phyloP scores from a whole-genome alignment of 345 rosid genomes.

The Camelina laxa region DNA sequence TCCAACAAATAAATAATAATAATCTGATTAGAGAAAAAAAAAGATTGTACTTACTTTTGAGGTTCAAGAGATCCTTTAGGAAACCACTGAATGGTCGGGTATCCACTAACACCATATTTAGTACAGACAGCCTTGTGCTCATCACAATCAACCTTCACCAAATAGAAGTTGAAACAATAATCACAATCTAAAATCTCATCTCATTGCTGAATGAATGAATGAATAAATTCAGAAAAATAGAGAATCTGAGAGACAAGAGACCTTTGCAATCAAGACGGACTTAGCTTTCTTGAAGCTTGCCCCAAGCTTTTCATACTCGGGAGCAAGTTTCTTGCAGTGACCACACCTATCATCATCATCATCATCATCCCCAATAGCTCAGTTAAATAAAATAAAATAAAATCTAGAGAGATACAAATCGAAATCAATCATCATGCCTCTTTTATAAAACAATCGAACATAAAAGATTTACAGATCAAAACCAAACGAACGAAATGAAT shows the following conservation, averaged over 20 bases:
- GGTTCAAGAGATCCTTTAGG: constrained; percentile 95
- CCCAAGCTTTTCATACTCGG: constrained; percentile 93
- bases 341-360: constrained; percentile 71
- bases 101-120: constrained; percentile 92
- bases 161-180: constrained; percentile 26
- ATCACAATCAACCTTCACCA: constrained; percentile 92
- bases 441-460: no score
- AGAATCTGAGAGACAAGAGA: constrained; percentile 6
- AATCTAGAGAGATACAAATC: no score
- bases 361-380: no score
- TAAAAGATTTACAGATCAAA: no score
- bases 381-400: no score
- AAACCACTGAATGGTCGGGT: constrained; percentile 97
- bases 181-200: not conserved
- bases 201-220: no score
- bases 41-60: constrained; percentile 65
- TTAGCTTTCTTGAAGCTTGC: constrained; percentile 89
- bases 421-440: no score
- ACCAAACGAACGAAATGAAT: constrained; percentile 1
- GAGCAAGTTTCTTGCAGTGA: constrained; percentile 98
- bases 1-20: not conserved
- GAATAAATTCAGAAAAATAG: no score
- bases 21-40: not conserved
- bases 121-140: constrained; percentile 89
- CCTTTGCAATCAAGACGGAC: constrained; percentile 93